Percentiles rank a stretch among this genome's conserved stretches.
Conservation (phyloP, 768 basidiomycete species). For the Pleurotus salmoneostramineus region DNA sequence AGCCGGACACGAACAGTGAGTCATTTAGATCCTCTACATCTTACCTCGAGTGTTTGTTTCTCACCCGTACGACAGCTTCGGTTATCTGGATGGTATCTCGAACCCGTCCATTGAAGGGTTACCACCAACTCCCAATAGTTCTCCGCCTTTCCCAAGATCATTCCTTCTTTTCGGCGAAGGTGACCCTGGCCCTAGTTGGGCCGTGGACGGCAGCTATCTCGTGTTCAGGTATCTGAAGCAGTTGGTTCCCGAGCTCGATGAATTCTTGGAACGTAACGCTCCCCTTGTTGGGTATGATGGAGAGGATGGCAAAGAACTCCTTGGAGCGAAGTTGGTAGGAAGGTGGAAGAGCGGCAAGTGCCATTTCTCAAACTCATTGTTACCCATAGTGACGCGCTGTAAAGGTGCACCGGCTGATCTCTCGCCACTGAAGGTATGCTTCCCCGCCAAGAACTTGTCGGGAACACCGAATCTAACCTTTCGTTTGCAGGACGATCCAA, state of each 20-base stretch:
- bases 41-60: neutral
- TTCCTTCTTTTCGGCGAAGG: slow-evolving; percentile 40
- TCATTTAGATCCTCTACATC: neutral
- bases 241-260: slow-evolving; percentile 45
- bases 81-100: slow-evolving; percentile 49
- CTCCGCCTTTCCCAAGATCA: slow-evolving; percentile 38
- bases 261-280: slow-evolving; percentile 41
- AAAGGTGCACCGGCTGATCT: slow-evolving; percentile 42
- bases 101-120: slow-evolving; percentile 43
- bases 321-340: slow-evolving; percentile 49
- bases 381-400: slow-evolving; percentile 12
- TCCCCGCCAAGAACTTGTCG: neutral
- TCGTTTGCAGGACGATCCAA: neutral
- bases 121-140: slow-evolving; percentile 28
- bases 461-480: neutral
- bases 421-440: slow-evolving; percentile 28
- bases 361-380: neutral
- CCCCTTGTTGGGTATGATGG: slow-evolving; percentile 25
- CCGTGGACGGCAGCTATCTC: slow-evolving; percentile 48
- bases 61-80: slow-evolving; percentile 30
- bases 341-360: slow-evolving; percentile 49
- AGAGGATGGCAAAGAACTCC: slow-evolving; percentile 38
- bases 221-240: slow-evolving; percentile 49
- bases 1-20: slow-evolving; percentile 43
- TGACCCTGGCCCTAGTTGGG: slow-evolving; percentile 39